Base-by-base conservation (phyloP, 2,329 filamentous ascomycete genomes). In the Penicillium sp. region DNA sequence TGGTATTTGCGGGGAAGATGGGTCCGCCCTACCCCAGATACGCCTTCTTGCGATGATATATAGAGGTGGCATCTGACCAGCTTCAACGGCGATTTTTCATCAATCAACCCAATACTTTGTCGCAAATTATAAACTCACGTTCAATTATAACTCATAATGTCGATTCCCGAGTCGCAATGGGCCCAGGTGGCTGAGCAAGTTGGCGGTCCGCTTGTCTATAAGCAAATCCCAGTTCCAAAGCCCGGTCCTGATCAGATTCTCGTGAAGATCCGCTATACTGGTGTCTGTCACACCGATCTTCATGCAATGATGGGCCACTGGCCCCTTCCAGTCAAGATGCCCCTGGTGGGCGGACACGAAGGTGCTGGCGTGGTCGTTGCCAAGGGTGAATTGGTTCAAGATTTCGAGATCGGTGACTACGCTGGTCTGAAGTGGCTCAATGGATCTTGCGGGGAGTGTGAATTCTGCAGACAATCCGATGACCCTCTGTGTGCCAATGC, bases 331-430 rank as follows among this genome's bases (percentile, higher is more conserved):
- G 16, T 16, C 33, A 35, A 35, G 33, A 35, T 16, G 16, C 13
- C 13, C 16, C 16, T 35, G 33, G 33, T 35, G 13, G 92, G 93
- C 73, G 91, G 91, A 11, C 84, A 86, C 71, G 83, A 85, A 72
- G 84, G 91, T 70, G 90, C 90, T 31, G 91, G 91, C 74, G 76
- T 91, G 48, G 89, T 96, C 35, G 91, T 96, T 26, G 86, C 89
- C 82, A 82, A 59, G 92, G 91, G 66, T 29, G 27, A 29, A 29
- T 29, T 29, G 27, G 27, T 29, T 29, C 27, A 29, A 29, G 27
- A 29, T 29, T 29, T 29, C 11, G 27, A 29, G 27, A 29, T 29
- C 9, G 27, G 27, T 29, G 80, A 87, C 22, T 83, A 93, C 31
- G 91, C 3, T 86, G 96, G 5, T 97, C 93, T 80, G 75, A 7